Conservation (phyloP, 1,139 yeast genomes). For the Blastobotrys raffinosifermentans region DNA sequence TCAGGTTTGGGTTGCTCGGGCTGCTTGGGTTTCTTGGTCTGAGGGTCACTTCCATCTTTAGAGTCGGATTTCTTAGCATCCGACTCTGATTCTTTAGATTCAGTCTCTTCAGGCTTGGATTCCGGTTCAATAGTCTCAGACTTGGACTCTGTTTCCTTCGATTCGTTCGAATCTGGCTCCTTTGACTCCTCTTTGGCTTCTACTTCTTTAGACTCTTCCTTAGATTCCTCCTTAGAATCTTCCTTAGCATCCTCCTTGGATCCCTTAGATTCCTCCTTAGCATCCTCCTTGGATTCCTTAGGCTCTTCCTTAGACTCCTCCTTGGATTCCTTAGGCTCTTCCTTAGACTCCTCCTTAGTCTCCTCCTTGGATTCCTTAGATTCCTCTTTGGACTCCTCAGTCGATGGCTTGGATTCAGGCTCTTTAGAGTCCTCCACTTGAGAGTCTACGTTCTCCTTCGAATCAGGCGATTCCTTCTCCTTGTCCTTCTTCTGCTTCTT, state of each 20-base stretch:
- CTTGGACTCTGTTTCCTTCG: conserved; percentile 3
- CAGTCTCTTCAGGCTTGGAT: neutral
- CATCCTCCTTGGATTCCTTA: conserved; percentile 14
- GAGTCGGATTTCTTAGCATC: neutral
- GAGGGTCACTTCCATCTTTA: neutral
- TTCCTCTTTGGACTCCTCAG: conserved; percentile 42
- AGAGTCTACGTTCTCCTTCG: conserved; percentile 18
- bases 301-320: conserved; percentile 12
- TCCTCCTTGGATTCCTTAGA: conserved; percentile 14
- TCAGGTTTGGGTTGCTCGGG: too few relatives aligned
- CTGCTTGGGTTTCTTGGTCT: neutral
- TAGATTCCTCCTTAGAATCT: conserved; percentile 8
- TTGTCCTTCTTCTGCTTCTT: conserved; percentile 43
- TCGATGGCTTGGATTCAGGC: conserved; percentile 48
- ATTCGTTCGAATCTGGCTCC: conserved; percentile 3
- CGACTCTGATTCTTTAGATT: neutral
- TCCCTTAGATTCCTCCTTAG: conserved; percentile 7
- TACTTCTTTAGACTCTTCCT: conserved; percentile 6
- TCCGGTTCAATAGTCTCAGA: neutral
- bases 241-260: conserved; percentile 9
- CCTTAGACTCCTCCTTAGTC: conserved; percentile 11
- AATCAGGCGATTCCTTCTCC: conserved; percentile 25
- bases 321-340: conserved; percentile 7
- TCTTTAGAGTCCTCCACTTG: conserved; percentile 4
- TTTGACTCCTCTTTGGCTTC: conserved; percentile 4